Evolutionary conservation across 257 asterid species (phyloP), one percentile per base, ranked within the genome.

Genomic region (Solanum lycopersicoides): DNA sequence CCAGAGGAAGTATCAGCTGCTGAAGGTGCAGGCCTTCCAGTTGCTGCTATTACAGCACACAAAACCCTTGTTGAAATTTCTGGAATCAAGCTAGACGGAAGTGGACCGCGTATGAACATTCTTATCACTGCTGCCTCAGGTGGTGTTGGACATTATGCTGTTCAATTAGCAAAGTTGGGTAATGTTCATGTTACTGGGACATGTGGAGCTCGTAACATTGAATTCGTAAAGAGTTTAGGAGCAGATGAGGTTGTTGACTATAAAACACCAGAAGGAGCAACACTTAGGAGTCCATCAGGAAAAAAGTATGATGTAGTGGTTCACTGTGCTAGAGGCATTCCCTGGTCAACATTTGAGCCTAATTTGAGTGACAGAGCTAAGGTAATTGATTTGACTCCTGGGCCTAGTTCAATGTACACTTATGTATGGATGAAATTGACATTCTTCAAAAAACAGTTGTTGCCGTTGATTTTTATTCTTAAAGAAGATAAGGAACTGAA

Each of bases 241-340:
- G 97, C 95, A 6, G 97, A 95, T 37, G 97, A 94, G 88, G 96
- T 94, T 23, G 93, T 95, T 71, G 97, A 94, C 88, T 94, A 93
- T 41, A 92, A 90, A 83, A 93, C 95, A 37, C 93, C 96, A 3
- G 96, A 94, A 80, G 98, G 98, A 4, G 91, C 93, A 1, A 90
- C 96, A 25, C 94, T 94, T 12, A 91, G 74, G 89, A 94, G 98
- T 89, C 96, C 95, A 25, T 93, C 96, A 1, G 95, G 94, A 39
- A 89, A 91, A 87, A 92, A 89, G 56, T 94, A 93, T 39, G 98
- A 94, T 41, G 94, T 88, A 0, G 96, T 94, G 84, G 44, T 94
- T 75, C 98, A 94, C 7, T 94, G 98, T 84, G 93, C 95, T 6
- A 35, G 92, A 0, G 89, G 89, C 35, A 44, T 92, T 23, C 91